These are phyloP conservation scores for Rhizopus microsporus DNA, from an alignment of 371 early-diverging fungal species.

Conservation along the genomic window DNA sequence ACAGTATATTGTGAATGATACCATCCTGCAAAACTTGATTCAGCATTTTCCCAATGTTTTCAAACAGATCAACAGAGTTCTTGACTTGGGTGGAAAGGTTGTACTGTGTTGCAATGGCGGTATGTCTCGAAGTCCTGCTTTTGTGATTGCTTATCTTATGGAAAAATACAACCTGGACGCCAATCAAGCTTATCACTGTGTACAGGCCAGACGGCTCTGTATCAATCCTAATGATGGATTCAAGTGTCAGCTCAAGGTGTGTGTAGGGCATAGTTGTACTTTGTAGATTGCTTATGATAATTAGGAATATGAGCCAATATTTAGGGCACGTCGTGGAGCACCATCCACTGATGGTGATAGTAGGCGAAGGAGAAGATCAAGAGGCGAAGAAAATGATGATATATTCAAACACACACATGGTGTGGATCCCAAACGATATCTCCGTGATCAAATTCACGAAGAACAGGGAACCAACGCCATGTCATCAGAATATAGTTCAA, in stretches of 20 bases:
- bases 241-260: constrained; percentile 77
- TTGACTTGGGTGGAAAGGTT: constrained; percentile 59
- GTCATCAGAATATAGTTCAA: not conserved
- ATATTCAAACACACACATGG: not conserved
- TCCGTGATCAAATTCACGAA: constrained; percentile 13
- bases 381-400: constrained; percentile 49
- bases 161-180: constrained; percentile 66
- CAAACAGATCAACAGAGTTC: constrained; percentile 56
- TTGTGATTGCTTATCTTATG: constrained; percentile 89
- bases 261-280: not conserved
- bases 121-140: constrained; percentile 82
- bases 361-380: constrained; percentile 49
- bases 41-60: constrained; percentile 69
- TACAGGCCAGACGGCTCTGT: constrained; percentile 83
- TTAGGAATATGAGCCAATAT: constrained; percentile 83
- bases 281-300: no score
- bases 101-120: constrained; percentile 88
- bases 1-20: constrained; percentile 63
- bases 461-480: constrained; percentile 12
- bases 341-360: constrained; percentile 35
- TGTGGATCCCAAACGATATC: constrained; percentile 18
- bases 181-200: constrained; percentile 74
- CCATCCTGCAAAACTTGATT: constrained; percentile 73
- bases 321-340: constrained; percentile 56
- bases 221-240: constrained; percentile 84